Percentiles rank a stretch among this genome's conserved stretches.
Evolutionary conservation across 345 rosid species (phyloP).

Genomic region (Citrus reticulata): DNA sequence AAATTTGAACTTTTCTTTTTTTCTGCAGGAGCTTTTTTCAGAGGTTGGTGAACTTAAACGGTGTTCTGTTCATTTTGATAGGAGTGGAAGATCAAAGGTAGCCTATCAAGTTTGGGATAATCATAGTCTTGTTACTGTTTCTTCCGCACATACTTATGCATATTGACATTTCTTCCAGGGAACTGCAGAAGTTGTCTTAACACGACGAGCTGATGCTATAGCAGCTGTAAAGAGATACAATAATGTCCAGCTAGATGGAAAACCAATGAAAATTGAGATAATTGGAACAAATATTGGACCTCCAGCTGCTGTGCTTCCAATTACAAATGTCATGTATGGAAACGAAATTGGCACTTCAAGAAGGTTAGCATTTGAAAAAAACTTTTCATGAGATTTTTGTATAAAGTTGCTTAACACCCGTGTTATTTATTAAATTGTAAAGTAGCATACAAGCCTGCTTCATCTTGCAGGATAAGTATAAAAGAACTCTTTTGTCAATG

Average conservation of each 20-base stretch:
- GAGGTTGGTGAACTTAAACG: conserved; percentile 73
- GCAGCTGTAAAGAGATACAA: conserved; percentile 71
- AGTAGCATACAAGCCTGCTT: background rate
- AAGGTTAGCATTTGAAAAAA: conserved; percentile 26
- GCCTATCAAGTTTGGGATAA: conserved; percentile 13
- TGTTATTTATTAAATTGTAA: background rate
- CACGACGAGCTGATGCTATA: conserved; percentile 45
- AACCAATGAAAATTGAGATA: conserved; percentile 65
- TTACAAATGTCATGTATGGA: conserved; percentile 34
- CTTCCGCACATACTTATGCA: conserved; percentile 15
- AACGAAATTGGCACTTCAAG: conserved; percentile 29
- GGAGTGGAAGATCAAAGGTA: conserved; percentile 83
- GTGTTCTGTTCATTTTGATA: conserved; percentile 57
- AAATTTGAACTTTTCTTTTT: background rate
- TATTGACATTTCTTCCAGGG: conserved; percentile 38
- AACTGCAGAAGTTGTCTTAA: conserved; percentile 64
- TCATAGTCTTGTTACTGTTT: conserved; percentile 1
- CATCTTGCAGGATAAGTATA: background rate
- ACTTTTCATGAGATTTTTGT: background rate
- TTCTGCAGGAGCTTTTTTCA: conserved; percentile 59
- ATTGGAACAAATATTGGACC: conserved; percentile 46
- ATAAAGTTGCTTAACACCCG: background rate
- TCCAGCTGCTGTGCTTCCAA: conserved; percentile 25
- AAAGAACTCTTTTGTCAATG: background rate
- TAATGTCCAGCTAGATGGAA: conserved; percentile 70